A percentile compares a stretch with the other conserved stretches of the same genome.
Conservation (phyloP, 148 eudicot species). For the Beta vulgaris region DNA sequence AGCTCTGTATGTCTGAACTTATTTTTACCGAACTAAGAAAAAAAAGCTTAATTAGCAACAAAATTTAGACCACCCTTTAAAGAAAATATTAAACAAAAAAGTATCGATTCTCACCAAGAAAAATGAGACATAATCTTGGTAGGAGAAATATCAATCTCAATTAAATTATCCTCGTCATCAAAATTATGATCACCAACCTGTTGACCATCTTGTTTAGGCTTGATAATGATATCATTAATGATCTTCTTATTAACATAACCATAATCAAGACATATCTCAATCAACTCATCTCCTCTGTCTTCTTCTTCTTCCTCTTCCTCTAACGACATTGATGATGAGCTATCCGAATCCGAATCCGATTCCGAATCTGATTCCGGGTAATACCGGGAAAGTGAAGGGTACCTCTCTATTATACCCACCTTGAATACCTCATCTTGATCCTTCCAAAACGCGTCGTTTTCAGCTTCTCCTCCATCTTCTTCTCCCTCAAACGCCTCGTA, state of each 20-base stretch:
- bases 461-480: conserved; percentile 32
- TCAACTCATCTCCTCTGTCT: conserved; percentile 47
- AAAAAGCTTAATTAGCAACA: background rate
- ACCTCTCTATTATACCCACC: conserved; percentile 27
- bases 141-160: conserved; percentile 70
- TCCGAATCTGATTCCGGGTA: conserved; percentile 57
- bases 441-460: background rate
- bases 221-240: background rate
- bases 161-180: conserved; percentile 68
- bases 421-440: background rate
- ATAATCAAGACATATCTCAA: conserved; percentile 60
- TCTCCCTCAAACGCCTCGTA: conserved; percentile 63
- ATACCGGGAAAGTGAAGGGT: conserved; percentile 51
- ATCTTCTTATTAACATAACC: background rate
- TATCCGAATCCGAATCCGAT: conserved; percentile 38
- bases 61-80: background rate
- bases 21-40: too few species aligned
- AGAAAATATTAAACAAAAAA: background rate
- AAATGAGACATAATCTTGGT: background rate
- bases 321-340: conserved; percentile 31
- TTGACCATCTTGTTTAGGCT: conserved; percentile 17
- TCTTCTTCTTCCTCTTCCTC: conserved; percentile 49
- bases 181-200: conserved; percentile 12
- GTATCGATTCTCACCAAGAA: background rate
- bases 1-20: too few species aligned